Percentiles rank a stretch among this genome's conserved stretches.
Evolutionary conservation across 257 asterid species (phyloP).

Genomic region (Ajuga chamaepitys): DNA sequence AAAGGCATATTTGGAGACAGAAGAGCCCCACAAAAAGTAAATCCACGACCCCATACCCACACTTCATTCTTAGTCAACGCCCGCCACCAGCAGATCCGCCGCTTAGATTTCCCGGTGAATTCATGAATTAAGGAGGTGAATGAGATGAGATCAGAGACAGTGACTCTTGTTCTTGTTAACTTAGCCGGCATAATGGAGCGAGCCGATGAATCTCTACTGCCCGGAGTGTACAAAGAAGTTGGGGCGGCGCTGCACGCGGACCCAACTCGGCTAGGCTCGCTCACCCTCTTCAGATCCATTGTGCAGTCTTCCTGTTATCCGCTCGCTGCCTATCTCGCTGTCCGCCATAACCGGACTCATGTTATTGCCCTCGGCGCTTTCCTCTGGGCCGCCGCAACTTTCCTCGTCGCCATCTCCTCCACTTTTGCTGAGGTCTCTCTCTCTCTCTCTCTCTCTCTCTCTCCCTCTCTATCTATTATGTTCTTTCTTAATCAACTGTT

Average conservation of each 20-base stretch:
- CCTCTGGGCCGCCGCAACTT: slow-evolving; percentile 89
- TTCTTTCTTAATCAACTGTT: not conserved
- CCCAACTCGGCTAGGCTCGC: slow-evolving; percentile 77
- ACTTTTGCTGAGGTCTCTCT: slow-evolving; percentile 53
- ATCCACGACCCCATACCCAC: not conserved
- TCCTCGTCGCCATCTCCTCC: slow-evolving; percentile 57
- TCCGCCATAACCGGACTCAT: slow-evolving; percentile 66
- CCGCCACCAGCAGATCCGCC: not conserved
- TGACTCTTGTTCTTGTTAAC: slow-evolving; percentile 59
- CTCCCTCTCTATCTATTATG: not conserved
- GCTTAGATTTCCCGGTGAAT: not conserved
- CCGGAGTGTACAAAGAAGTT: slow-evolving; percentile 85
- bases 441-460: not conserved
- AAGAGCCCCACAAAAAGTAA: not conserved
- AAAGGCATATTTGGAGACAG: not conserved
- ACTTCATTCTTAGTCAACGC: slow-evolving; percentile 8
- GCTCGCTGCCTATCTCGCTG: slow-evolving; percentile 69
- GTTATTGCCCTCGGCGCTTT: slow-evolving; percentile 75
- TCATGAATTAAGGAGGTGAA: slow-evolving; percentile 14
- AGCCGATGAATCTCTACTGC: slow-evolving; percentile 79
- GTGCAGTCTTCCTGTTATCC: slow-evolving; percentile 86
- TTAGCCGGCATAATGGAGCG: slow-evolving; percentile 86
- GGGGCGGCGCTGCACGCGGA: slow-evolving; percentile 79
- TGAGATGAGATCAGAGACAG: slow-evolving; percentile 39
- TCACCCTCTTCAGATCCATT: slow-evolving; percentile 65